Base-by-base conservation (phyloP, 495 filamentous ascomycete genomes). In the Durotheca rogersii region DNA sequence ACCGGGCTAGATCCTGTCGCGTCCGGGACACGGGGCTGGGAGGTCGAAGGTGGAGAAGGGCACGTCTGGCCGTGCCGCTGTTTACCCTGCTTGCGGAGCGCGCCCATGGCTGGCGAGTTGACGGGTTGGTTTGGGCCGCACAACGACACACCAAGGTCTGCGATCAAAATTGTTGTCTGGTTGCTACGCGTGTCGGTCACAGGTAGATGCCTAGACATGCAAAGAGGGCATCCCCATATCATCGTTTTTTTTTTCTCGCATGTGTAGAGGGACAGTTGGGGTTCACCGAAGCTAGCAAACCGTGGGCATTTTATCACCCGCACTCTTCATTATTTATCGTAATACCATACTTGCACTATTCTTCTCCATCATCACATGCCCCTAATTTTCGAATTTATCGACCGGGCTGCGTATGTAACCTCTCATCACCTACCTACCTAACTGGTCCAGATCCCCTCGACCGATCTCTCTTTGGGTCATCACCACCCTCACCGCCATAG, bases 181-280 rank as follows among this genome's bases (percentile, higher is more conserved):
- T 23, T 43, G 38, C 47, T 32, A 51, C 38, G 32, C 9, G 37
- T n/a, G n/a, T n/a, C n/a, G n/a, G n/a, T n/a, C n/a, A n/a, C n/a
- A n/a, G n/a, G n/a, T n/a, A n/a, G n/a, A n/a, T n/a, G n/a, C n/a
- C n/a, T n/a, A 23, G 14, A 37, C 20, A 19, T 27, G 35, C 9
- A 11, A 37, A 9, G 20, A 37, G 29, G n/a, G 9, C 4, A 4
- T 4, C 23, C 23, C 9, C 23, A 27, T 27, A 9, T 27, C 9
- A 27, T 9, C 23, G 9, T 4, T 27, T 27, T 27, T 27, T 4
- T 27, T 4, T 27, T 4, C 23, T 4, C 9, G 23, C 9, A 9
- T 27, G 9, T 27, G 23, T 9, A 9, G 23, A 27, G 4, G 23
- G 23, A 9, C 4, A 27, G 23, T 27, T 27, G 23, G 23, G 9